Percentiles rank a stretch among this genome's conserved stretches.
Evolutionary conservation across 768 basidiomycete species (phyloP).

Genomic region (Suillus subaureus): DNA sequence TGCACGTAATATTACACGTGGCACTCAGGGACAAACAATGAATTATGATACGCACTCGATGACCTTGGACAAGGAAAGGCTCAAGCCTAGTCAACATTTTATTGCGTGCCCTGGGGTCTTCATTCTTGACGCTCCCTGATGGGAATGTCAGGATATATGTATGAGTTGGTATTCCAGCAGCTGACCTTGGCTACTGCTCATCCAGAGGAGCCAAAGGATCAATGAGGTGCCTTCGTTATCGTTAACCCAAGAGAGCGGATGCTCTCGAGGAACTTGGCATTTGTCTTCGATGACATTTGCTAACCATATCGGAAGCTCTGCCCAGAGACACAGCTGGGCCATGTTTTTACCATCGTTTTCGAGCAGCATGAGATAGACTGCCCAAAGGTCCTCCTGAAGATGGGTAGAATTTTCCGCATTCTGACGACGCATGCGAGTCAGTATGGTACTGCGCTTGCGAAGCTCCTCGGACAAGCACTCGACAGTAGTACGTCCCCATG

Average conservation of each 20-base stretch:
- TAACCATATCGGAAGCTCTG: slow-evolving; percentile 34
- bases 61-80: slow-evolving; percentile 44
- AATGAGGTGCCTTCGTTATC: slow-evolving; percentile 42
- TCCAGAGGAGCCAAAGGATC: slow-evolving; percentile 50
- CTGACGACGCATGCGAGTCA: slow-evolving; percentile 43
- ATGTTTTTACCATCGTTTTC: slow-evolving; percentile 54
- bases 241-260: slow-evolving; percentile 14
- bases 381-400: slow-evolving; percentile 51
- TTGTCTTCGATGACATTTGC: slow-evolving; percentile 17
- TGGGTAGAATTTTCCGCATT: slow-evolving; percentile 15
- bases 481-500: slow-evolving; percentile 38
- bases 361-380: slow-evolving; percentile 52
- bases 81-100: slow-evolving; percentile 35
- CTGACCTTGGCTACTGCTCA: slow-evolving; percentile 43
- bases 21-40: background rate
- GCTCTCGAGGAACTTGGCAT: slow-evolving; percentile 21
- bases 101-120: slow-evolving; percentile 30
- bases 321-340: slow-evolving; percentile 45
- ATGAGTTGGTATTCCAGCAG: slow-evolving; percentile 6
- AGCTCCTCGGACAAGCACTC: slow-evolving; percentile 46
- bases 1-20: slow-evolving; percentile 21
- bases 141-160: slow-evolving; percentile 17
- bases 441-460: slow-evolving; percentile 40
- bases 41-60: slow-evolving; percentile 33
- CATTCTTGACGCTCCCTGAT: slow-evolving; percentile 36